These are phyloP conservation scores for Scutellaria baicalensis DNA, from an alignment of 257 asterid genomes.

Conservation along the genomic window DNA sequence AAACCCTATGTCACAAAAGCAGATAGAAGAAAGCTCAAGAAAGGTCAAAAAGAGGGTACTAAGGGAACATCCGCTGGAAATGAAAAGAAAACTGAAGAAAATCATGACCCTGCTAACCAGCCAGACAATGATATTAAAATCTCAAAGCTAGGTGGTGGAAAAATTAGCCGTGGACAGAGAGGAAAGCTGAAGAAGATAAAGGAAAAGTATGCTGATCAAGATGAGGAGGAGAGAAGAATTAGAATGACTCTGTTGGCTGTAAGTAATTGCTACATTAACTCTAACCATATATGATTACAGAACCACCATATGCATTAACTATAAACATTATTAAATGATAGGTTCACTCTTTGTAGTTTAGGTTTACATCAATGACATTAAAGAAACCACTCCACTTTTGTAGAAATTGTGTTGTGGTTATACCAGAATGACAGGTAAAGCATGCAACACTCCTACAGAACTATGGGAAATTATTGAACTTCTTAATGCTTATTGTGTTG, in stretches of 20 bases:
- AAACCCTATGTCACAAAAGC: slow-evolving; percentile 85
- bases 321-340: background rate
- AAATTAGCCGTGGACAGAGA: slow-evolving; percentile 84
- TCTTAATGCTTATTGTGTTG: background rate
- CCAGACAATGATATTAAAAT: slow-evolving; percentile 26
- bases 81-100: slow-evolving; percentile 32
- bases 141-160: slow-evolving; percentile 43
- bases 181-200: slow-evolving; percentile 89
- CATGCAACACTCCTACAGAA: background rate
- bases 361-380: slow-evolving; percentile 2
- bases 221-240: slow-evolving; percentile 89
- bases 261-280: slow-evolving; percentile 23
- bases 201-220: slow-evolving; percentile 98
- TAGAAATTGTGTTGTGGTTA: slow-evolving; percentile 5
- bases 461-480: background rate
- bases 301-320: background rate
- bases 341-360: background rate
- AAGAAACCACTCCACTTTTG: slow-evolving; percentile 4
- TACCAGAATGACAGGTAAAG: background rate
- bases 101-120: slow-evolving; percentile 20
- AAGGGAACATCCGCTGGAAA: slow-evolving; percentile 23
- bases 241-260: slow-evolving; percentile 84
- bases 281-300: background rate
- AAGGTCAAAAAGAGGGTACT: slow-evolving; percentile 56
- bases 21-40: slow-evolving; percentile 90